Evolutionary conservation across 2,329 filamentous ascomycete species (phyloP), one percentile per base, ranked within the genome.

Genomic region (Calonectria honghensis): DNA sequence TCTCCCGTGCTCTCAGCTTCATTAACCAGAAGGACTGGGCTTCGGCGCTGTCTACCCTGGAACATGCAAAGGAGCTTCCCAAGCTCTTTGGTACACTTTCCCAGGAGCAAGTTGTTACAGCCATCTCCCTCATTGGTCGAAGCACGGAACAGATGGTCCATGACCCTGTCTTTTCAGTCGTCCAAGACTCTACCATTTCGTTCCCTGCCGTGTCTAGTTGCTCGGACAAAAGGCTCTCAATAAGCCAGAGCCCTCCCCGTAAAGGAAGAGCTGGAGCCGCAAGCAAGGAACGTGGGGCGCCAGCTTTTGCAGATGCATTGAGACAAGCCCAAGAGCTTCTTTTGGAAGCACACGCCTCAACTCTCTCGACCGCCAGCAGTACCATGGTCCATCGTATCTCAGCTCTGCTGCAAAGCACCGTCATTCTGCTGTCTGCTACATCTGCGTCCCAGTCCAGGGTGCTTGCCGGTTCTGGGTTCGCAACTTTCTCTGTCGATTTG

Each of bases 181-280:
- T 98, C 20, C 95, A 96, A 59, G 97, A 99, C 80, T 98, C 97
- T 0, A 98, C 96, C 0, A 93, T 98, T 32, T 97, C 96, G 0
- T 94, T 96, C 74, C 95, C 96, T 1, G 93, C 95, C 0, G 88
- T 96, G 48, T 86, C 86, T 31, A 81, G 83, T 37, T n/a, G 31
- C 76, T 82, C 85, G 32, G 89, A 89, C 41, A 86, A 85, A 54
- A 83, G 84, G 37, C 76, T 82, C 29, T 85, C 85, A 3, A 73
- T 84, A 5, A 77, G 78, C 6, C 85, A 86, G 69, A 83, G 86
- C 16, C 86, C 87, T 66, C 78, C 81, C n/a, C 79, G 81, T 67
- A 82, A 81, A 65, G 81, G 81, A 18, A 78, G 81, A 63, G 72
- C 79, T 72, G 77, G 48, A 6, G 75, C 77, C 35, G 75, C 75